These are phyloP conservation scores for Alternaria gaisen DNA, from an alignment of 2,329 filamentous ascomycete species.

Conservation along the genomic window DNA sequence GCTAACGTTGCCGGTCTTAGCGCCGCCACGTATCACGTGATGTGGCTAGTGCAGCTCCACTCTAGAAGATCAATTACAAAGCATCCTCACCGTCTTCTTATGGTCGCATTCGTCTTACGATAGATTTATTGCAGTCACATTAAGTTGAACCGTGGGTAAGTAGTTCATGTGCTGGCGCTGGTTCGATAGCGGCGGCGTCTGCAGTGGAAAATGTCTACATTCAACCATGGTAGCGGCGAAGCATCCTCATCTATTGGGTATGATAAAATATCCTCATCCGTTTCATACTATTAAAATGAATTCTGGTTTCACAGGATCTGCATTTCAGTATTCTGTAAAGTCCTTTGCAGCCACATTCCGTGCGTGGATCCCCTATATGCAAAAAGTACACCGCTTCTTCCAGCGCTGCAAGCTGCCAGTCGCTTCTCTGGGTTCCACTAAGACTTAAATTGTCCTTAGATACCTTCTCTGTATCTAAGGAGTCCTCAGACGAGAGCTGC, in stretches of 20 bases:
- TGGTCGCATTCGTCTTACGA: neutral
- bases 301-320: neutral
- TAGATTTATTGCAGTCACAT: neutral
- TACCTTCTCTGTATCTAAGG: neutral
- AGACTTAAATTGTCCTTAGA: neutral
- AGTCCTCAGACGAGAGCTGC: neutral
- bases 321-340: no score
- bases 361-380: no score
- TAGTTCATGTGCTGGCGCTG: neutral
- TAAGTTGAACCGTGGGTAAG: neutral
- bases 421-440: neutral
- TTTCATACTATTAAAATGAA: neutral
- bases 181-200: neutral
- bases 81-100: neutral
- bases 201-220: neutral
- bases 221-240: neutral
- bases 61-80: neutral
- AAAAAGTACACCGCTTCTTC: no score
- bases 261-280: neutral
- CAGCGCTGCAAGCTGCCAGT: neutral
- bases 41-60: neutral
- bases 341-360: no score
- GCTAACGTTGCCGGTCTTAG: conserved; percentile 9
- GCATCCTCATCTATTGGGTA: neutral
- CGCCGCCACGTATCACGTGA: neutral